Evolutionary conservation across 2,329 filamentous ascomycete genomes (phyloP).

Genomic region (Fusarium coicis): DNA sequence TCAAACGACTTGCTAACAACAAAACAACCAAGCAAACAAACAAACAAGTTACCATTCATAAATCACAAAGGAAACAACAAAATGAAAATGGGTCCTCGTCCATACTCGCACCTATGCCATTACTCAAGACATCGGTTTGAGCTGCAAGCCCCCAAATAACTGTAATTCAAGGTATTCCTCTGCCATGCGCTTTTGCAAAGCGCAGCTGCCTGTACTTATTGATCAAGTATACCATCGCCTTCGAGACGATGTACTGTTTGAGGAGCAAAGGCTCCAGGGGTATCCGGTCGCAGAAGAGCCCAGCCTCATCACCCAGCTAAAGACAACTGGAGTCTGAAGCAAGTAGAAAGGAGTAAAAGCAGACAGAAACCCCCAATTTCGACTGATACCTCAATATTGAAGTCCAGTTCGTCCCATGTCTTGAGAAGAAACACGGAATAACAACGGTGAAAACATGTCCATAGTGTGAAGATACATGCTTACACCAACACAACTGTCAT

Average conservation of each 20-base stretch:
- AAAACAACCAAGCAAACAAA: neutral
- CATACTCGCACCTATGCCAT: neutral
- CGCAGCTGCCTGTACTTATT: neutral
- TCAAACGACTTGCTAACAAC: conserved; percentile 16
- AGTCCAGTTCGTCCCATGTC: conserved; percentile 11
- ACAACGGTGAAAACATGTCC: conserved; percentile 10
- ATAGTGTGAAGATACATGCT: conserved; percentile 32
- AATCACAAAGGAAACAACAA: conserved; percentile 1
- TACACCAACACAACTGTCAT: conserved; percentile 15
- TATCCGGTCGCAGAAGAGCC: conserved; percentile 13
- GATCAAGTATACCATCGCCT: conserved; percentile 16
- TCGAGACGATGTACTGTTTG: conserved; percentile 18
- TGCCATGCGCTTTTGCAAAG: neutral
- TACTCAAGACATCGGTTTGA: neutral
- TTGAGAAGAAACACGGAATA: conserved; percentile 5
- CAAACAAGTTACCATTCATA: neutral
- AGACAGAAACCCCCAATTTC: conserved; percentile 16
- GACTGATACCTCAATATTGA: conserved; percentile 21
- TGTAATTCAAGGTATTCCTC: neutral
- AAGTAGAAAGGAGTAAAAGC: conserved; percentile 15
- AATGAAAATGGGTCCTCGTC: neutral
- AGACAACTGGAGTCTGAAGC: conserved; percentile 1
- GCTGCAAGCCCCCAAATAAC: neutral
- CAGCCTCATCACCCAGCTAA: conserved; percentile 8
- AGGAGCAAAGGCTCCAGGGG: conserved; percentile 24